Percentiles rank a stretch among this genome's conserved stretches.
These are phyloP conservation scores for Daldinia sp. DNA, from an alignment of 2,329 filamentous ascomycete species.

Conservation along the genomic window DNA sequence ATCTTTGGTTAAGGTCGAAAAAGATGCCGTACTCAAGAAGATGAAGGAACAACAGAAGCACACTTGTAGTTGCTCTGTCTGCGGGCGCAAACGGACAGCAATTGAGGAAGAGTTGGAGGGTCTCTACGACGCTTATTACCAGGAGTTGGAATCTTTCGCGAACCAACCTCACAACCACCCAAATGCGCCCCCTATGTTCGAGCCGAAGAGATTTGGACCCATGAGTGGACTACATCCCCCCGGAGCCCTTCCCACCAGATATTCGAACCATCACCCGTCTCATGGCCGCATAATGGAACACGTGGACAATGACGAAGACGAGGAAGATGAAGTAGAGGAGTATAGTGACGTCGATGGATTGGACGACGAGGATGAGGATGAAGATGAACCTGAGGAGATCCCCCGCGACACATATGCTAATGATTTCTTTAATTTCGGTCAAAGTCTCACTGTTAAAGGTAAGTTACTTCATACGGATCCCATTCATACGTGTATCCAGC, in stretches of 20 bases:
- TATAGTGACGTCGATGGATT: conserved; percentile 62
- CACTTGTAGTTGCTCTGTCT: conserved; percentile 97
- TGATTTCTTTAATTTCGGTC: conserved; percentile 98
- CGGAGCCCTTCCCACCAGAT: conserved; percentile 68
- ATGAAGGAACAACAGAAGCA: conserved; percentile 99
- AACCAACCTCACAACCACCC: conserved; percentile 78
- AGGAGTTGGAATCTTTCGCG: conserved; percentile 97
- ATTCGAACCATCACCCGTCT: conserved; percentile 76
- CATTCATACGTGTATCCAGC: conserved; percentile 41
- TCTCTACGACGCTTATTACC: conserved; percentile 97
- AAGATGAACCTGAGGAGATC: conserved; percentile 65
- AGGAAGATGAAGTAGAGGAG: conserved; percentile 65
- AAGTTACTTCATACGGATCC: conserved; percentile 50
- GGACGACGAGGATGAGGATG: conserved; percentile 64
- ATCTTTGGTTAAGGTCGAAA: conserved; percentile 96
- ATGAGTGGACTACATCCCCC: conserved; percentile 67
- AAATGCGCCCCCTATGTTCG: conserved; percentile 76
- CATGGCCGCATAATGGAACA: conserved; percentile 80
- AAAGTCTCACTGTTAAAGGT: conserved; percentile 94
- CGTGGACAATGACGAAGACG: conserved; percentile 67
- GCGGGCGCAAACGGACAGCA: conserved; percentile 92
- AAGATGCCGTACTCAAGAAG: conserved; percentile 96
- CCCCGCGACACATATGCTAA: conserved; percentile 75
- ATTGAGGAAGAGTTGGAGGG: conserved; percentile 99
- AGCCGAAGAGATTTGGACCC: conserved; percentile 72